Conservation (phyloP, 2,329 filamentous ascomycete genomes). For the Coniochaeta sp. region DNA sequence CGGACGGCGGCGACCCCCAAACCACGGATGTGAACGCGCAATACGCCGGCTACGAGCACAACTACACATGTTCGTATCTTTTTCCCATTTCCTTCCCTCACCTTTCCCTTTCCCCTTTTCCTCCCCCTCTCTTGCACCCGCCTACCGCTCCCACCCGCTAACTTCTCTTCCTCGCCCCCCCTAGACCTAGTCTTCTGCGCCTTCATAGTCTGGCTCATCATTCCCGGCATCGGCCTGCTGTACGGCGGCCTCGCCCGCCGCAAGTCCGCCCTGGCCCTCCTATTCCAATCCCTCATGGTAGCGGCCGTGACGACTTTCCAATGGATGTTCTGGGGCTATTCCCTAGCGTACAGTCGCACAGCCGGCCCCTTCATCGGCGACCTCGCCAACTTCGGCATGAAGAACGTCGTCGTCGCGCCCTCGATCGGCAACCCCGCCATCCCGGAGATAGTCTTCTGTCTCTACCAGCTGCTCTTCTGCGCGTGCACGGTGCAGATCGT, state of each 20-base stretch:
- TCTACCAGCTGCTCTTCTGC: conserved; percentile 59
- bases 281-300: conserved; percentile 57
- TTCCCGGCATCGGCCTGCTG: conserved; percentile 58
- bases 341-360: conserved; percentile 52
- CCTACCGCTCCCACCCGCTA: too few species aligned
- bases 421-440: conserved; percentile 48
- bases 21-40: conserved; percentile 34
- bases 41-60: conserved; percentile 51
- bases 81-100: too few species aligned
- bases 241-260: conserved; percentile 57
- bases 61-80: too few species aligned
- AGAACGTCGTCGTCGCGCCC: conserved; percentile 52
- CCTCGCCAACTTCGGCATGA: conserved; percentile 54
- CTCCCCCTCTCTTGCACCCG: too few species aligned
- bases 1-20: conserved; percentile 16
- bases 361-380: conserved; percentile 57
- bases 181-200: conserved; percentile 50
- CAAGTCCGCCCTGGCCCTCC: conserved; percentile 53
- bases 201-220: conserved; percentile 60
- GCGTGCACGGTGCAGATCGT: conserved; percentile 57
- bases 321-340: conserved; percentile 60
- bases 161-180: too few species aligned
- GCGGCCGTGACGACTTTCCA: conserved; percentile 46
- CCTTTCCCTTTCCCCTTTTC: too few species aligned
- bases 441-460: conserved; percentile 59